Base-by-base conservation (phyloP, 2,329 filamentous ascomycete genomes). In the Phyllosticta citriasiana region DNA sequence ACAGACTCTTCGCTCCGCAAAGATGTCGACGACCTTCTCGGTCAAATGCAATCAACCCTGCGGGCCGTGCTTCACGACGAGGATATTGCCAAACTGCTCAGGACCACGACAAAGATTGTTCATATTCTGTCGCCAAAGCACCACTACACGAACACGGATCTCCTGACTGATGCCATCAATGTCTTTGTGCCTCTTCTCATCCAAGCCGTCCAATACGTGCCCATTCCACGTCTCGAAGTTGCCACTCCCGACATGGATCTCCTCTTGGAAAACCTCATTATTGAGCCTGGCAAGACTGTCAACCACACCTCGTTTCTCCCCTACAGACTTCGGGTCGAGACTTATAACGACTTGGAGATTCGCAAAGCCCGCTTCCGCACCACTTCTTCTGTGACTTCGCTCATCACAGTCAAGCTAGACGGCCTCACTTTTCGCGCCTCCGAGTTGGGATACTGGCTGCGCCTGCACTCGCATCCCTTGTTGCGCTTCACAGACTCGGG, bases 271-370 rank as follows among this genome's bases (percentile, higher is more conserved):
- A 97, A 96, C 65, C 79, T 97, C 33, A 88, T 97, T 63, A 80
- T 97, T 33, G 90, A 97, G 70, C 93, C 93, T 0, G 93, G 93
- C 6, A 81, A 81, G 62, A 95, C 91, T 0, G 81, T 96, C 67
- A 93, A 96, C 71, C 79, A 87, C 64, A 90, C 88, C 2, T 96
- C 92, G 0, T 97, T 97, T 78, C 80, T 97, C 0, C 93, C 93
- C 0, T 93, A 91, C 76, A 85, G 86, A 60, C 79, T 97, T 59
- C 87, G 88, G 53, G 77, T 97, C 3, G 87, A 91, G 65, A 93
- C 89, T 0, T 87, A 88, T 73, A 97, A 95, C 68, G 88, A 96
- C 66, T 77, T 97, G 35, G 90, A 96, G 65, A 85, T 97, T 51
- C 84, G 87, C 65, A 96, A 96, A 72, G 87, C 86, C 19, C 85